A percentile compares a stretch with the other conserved stretches of the same genome.
phyloP scores from a whole-genome alignment of 1,284 basidiomycete genomes.

The Ustilago trichophora region DNA sequence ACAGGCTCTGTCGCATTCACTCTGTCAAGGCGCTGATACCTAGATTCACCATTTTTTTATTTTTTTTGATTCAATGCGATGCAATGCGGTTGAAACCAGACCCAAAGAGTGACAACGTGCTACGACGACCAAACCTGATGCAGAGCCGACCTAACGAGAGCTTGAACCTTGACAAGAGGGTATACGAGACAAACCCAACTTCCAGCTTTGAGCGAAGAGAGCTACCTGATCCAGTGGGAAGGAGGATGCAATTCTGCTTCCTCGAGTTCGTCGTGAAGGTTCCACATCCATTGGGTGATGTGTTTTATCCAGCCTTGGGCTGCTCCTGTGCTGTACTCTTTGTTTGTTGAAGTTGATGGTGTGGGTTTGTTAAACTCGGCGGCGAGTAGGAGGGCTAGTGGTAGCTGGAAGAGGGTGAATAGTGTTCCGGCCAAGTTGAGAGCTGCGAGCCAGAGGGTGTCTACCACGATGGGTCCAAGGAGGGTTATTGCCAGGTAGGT shows the following conservation, averaged over 20 bases:
- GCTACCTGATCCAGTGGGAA: slow-evolving; percentile 1
- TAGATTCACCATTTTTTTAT: too few relatives aligned
- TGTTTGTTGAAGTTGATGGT: neutral
- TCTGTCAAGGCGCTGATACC: too few relatives aligned
- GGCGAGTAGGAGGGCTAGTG: slow-evolving; percentile 3
- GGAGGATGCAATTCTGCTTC: slow-evolving; percentile 20
- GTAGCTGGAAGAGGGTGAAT: slow-evolving; percentile 9
- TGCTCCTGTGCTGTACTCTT: neutral
- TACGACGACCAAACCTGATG: too few relatives aligned
- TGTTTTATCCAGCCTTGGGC: neutral
- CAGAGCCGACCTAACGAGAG: too few relatives aligned
- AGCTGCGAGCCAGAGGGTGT: neutral
- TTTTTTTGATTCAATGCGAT: too few relatives aligned
- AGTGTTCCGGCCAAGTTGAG: slow-evolving; percentile 13
- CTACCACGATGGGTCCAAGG: neutral
- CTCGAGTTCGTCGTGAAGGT: slow-evolving; percentile 32
- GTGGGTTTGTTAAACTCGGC: neutral
- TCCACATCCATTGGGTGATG: slow-evolving; percentile 20
- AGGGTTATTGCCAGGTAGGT: neutral
- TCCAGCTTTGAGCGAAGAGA: too few relatives aligned
- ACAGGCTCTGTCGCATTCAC: too few relatives aligned
- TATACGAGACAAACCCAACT: too few relatives aligned
- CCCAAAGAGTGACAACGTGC: too few relatives aligned
- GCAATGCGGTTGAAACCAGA: too few relatives aligned
- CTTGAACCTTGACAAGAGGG: too few relatives aligned